These are phyloP conservation scores for Ascomycota sp. DNA, from an alignment of 2,329 filamentous ascomycete genomes.

Conservation along the genomic window DNA sequence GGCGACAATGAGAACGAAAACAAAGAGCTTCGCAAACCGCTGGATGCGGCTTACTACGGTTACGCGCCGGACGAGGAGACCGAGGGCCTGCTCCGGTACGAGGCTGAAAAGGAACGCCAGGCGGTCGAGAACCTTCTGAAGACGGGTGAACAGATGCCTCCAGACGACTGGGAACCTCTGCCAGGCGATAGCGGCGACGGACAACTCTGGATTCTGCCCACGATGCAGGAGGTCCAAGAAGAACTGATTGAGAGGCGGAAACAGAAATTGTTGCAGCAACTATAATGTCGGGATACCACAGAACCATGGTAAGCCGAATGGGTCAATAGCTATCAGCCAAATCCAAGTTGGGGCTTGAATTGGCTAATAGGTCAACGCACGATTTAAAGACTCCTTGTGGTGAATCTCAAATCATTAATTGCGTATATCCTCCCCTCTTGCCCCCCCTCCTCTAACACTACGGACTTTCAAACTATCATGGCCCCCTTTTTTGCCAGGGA, in stretches of 20 bases:
- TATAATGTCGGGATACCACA: constrained; percentile 15
- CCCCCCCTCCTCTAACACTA: no score
- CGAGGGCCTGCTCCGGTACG: constrained; percentile 55
- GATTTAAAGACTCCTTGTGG: no score
- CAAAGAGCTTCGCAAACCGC: constrained; percentile 47
- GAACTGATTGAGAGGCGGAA: constrained; percentile 74
- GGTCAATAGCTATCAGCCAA: no score
- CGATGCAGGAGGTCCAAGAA: constrained; percentile 76
- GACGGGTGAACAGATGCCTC: constrained; percentile 30
- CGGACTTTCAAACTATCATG: no score
- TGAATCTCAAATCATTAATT: no score
- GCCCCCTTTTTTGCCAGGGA: neutral
- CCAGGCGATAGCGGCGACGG: constrained; percentile 78
- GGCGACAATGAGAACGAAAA: constrained; percentile 42
- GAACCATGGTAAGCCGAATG: no score
- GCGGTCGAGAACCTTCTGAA: constrained; percentile 46
- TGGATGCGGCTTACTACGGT: constrained; percentile 89
- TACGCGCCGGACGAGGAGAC: constrained; percentile 88
- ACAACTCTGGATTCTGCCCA: constrained; percentile 59
- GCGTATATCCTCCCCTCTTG: neutral
- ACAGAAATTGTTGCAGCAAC: constrained; percentile 63
- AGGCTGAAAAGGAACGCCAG: constrained; percentile 63
- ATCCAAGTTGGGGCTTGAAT: no score
- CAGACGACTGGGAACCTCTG: constrained; percentile 59
- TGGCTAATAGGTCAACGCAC: no score